phyloP scores from a whole-genome alignment of 768 basidiomycete genomes.

The Cubamyces sp. region DNA sequence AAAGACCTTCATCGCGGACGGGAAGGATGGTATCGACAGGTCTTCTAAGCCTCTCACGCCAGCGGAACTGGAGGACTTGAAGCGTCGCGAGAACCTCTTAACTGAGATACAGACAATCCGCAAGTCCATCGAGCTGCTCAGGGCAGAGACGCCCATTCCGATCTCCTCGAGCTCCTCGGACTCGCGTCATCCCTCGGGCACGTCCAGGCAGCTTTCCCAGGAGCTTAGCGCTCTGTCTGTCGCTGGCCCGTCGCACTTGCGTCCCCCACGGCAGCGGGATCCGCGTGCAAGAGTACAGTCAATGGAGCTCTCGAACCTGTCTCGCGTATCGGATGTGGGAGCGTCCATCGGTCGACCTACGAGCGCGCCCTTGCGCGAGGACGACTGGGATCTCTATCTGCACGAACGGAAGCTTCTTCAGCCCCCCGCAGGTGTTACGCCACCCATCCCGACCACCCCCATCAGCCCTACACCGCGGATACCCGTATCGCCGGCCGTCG shows the following conservation, averaged over 20 bases:
- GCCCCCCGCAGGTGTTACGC: conserved; percentile 78
- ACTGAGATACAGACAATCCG: conserved; percentile 81
- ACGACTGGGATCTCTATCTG: conserved; percentile 89
- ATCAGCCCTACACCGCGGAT: conserved; percentile 45
- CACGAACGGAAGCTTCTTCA: conserved; percentile 84
- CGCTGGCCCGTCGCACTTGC: conserved; percentile 57
- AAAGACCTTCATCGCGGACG: conserved; percentile 61
- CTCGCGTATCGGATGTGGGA: conserved; percentile 46
- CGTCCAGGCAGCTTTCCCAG: conserved; percentile 71
- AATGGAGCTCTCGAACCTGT: conserved; percentile 59
- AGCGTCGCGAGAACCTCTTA: conserved; percentile 71
- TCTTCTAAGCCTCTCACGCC: conserved; percentile 36
- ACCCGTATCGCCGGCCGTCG: conserved; percentile 70
- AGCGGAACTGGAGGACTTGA: conserved; percentile 58
- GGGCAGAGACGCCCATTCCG: conserved; percentile 66
- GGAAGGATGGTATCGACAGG: conserved; percentile 34
- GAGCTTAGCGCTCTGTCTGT: conserved; percentile 61
- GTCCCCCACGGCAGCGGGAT: conserved; percentile 69
- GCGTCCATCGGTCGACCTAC: conserved; percentile 69
- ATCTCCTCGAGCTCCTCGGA: conserved; percentile 57
- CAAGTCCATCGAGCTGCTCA: conserved; percentile 75
- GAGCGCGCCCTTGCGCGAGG: conserved; percentile 71
- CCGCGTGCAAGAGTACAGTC: conserved; percentile 73
- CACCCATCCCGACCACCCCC: conserved; percentile 73
- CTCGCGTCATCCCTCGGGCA: conserved; percentile 60